These are phyloP conservation scores for Sideroxylon spinosum DNA, from an alignment of 179 eudicot species.

Conservation along the genomic window DNA sequence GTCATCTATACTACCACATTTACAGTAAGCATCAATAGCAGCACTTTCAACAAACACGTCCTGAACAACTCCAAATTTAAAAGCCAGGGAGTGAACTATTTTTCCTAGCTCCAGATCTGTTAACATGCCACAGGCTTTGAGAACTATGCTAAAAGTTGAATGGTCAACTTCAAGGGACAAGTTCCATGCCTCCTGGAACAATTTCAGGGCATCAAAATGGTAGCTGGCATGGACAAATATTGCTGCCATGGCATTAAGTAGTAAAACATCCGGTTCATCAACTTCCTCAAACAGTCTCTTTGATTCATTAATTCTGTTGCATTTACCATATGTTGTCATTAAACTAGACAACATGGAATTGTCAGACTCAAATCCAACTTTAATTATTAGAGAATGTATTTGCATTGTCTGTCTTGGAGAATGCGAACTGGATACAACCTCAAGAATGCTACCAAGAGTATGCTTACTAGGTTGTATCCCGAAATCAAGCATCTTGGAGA, in stretches of 20 bases:
- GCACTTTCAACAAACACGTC: conserved; percentile 53
- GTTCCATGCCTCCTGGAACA: conserved; percentile 33
- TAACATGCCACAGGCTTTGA: conserved; percentile 45
- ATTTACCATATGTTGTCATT: conserved; percentile 56
- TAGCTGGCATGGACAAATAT: conserved; percentile 47
- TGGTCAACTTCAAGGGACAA: conserved; percentile 25
- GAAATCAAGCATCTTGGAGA: conserved; percentile 45
- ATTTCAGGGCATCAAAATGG: conserved; percentile 42
- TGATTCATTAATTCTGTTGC: conserved; percentile 49
- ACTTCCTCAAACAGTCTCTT: conserved; percentile 38
- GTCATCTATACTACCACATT: conserved; percentile 53
- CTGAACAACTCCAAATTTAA: conserved; percentile 39
- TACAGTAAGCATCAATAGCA: conserved; percentile 61
- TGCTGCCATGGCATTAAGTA: conserved; percentile 52
- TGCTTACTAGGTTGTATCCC: conserved; percentile 48
- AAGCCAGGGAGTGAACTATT: conserved; percentile 46
- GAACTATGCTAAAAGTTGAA: conserved; percentile 32
- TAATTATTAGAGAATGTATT: conserved; percentile 40
- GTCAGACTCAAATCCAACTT: conserved; percentile 36
- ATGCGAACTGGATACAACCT: conserved; percentile 34
- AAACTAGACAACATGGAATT: conserved; percentile 46
- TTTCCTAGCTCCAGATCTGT: conserved; percentile 48
- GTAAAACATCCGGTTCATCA: conserved; percentile 35
- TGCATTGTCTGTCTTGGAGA: conserved; percentile 39
- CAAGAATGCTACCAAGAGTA: conserved; percentile 41